phyloP scores from a whole-genome alignment of 1,284 basidiomycete species.

The Albatrellus sp. region DNA sequence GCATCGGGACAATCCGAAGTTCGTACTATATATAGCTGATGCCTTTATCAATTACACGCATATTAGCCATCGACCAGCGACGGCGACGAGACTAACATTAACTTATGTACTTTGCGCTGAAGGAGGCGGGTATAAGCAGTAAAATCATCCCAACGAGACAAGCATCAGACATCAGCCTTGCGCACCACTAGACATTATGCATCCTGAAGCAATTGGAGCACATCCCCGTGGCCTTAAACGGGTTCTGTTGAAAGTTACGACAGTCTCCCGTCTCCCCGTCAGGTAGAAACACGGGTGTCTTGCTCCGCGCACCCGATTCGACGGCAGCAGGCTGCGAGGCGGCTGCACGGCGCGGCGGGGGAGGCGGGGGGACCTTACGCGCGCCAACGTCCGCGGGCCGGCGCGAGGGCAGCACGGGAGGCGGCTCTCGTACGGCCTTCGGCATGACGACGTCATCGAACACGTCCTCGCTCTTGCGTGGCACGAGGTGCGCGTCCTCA shows the following conservation, averaged over 20 bases:
- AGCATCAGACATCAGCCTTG: not conserved
- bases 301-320: slow-evolving; percentile 15
- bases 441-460: slow-evolving; percentile 6
- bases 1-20: too few species aligned
- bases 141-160: not conserved
- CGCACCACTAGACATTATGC: slow-evolving; percentile 16
- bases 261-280: slow-evolving; percentile 22
- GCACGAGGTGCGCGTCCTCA: slow-evolving; percentile 12
- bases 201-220: slow-evolving; percentile 47
- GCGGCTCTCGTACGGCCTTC: slow-evolving; percentile 20
- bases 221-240: slow-evolving; percentile 48
- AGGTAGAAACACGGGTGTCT: slow-evolving; percentile 22
- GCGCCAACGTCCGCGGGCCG: slow-evolving; percentile 14
- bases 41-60: too few species aligned
- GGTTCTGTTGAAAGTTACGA: slow-evolving; percentile 42
- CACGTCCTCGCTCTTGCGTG: slow-evolving; percentile 8
- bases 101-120: too few species aligned
- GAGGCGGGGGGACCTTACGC: slow-evolving; percentile 30
- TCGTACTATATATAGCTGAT: too few species aligned
- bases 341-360: slow-evolving; percentile 25
- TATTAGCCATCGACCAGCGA: too few species aligned
- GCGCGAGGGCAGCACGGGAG: slow-evolving; percentile 25
- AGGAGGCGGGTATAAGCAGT: too few species aligned
- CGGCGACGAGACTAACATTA: too few species aligned
- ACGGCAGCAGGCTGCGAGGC: slow-evolving; percentile 7